Conservation (phyloP, 768 basidiomycete species). For the Boletus coccyginus region DNA sequence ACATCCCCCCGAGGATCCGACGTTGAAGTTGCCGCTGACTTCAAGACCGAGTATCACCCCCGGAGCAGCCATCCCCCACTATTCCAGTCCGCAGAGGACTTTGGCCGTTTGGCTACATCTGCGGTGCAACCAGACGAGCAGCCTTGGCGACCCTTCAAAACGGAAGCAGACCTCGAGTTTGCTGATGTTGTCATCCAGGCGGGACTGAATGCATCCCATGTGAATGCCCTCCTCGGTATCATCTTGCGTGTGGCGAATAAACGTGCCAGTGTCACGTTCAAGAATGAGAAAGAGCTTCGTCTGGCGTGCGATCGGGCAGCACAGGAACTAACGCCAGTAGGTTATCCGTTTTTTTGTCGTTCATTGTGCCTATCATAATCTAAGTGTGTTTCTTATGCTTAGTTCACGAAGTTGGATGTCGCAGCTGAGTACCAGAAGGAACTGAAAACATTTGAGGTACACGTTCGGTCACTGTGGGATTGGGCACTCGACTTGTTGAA, state of each 20-base stretch:
- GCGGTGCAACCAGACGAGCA: background rate
- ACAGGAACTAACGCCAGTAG: background rate
- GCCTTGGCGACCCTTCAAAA: background rate
- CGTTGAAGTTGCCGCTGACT: background rate
- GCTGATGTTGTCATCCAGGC: background rate
- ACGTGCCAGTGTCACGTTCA: background rate
- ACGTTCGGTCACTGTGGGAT: background rate
- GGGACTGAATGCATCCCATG: background rate
- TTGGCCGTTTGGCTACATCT: background rate
- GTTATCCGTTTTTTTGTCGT: background rate
- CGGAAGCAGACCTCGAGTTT: background rate
- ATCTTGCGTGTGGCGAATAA: background rate
- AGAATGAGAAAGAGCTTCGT: background rate
- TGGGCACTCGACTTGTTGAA: slow-evolving; percentile 7
- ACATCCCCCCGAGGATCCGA: background rate
- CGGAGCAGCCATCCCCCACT: background rate
- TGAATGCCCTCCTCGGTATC: background rate
- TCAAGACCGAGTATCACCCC: background rate
- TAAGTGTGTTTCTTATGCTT: background rate
- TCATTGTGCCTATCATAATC: background rate
- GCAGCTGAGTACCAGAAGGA: slow-evolving; percentile 1
- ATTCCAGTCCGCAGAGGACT: background rate
- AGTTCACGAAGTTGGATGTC: background rate
- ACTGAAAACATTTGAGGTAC: background rate
- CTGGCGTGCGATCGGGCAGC: background rate